Percentiles rank a stretch among this genome's conserved stretches.
Conservation (phyloP, 441 rosid genomes). For the Biscutella auriculata region DNA sequence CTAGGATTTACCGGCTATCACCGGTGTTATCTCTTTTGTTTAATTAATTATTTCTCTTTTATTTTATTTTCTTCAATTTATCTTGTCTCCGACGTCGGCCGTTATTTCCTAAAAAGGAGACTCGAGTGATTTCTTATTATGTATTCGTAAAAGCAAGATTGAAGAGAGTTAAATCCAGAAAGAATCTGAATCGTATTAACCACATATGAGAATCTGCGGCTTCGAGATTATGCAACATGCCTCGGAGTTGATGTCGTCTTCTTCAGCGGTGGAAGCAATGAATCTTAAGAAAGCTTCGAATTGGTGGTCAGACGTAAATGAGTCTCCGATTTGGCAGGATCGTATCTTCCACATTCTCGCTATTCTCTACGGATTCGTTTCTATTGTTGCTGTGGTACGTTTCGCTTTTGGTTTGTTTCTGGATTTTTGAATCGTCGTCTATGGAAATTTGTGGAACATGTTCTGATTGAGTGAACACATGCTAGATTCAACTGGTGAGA, state of each 20-base stretch:
- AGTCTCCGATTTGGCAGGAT: slow-evolving; percentile 70
- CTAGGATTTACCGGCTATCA: slow-evolving; percentile 7
- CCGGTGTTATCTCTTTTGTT: neutral
- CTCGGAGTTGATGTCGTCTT: slow-evolving; percentile 19
- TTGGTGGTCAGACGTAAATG: slow-evolving; percentile 67
- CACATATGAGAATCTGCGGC: slow-evolving; percentile 23
- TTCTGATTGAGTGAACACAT: neutral
- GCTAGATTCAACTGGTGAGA: slow-evolving; percentile 76
- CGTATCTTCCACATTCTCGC: slow-evolving; percentile 65
- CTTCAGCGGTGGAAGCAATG: slow-evolving; percentile 25
- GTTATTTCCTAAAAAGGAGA: slow-evolving; percentile 11
- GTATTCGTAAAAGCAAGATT: neutral
- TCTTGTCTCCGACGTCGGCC: slow-evolving; percentile 17
- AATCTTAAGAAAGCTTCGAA: slow-evolving; percentile 38
- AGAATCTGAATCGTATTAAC: slow-evolving; percentile 5
- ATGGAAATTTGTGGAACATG: neutral
- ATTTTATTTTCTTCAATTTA: neutral
- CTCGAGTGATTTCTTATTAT: neutral
- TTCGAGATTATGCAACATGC: slow-evolving; percentile 15
- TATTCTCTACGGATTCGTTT: slow-evolving; percentile 55
- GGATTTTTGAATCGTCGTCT: neutral
- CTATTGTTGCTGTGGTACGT: slow-evolving; percentile 65
- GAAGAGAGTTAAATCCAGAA: neutral
- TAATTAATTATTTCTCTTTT: neutral
- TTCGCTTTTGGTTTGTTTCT: neutral